phyloP scores from a whole-genome alignment of 75 land plant species.

The Isoetes taiwanensis region DNA sequence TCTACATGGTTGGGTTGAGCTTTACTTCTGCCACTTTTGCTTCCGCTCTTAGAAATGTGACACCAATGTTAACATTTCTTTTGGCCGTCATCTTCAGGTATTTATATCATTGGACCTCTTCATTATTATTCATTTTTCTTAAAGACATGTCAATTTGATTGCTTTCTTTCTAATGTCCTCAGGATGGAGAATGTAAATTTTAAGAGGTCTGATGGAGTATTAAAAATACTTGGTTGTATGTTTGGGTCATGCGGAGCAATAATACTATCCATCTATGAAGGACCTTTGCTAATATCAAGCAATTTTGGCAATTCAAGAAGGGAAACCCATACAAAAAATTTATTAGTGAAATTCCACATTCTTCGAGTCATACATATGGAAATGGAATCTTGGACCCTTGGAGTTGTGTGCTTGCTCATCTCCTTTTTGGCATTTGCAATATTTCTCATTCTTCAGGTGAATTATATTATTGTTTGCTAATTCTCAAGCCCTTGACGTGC shows the following conservation, averaged over 20 bases:
- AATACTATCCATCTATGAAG: background rate
- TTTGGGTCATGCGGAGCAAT: background rate
- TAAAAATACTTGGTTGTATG: background rate
- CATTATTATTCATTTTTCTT: background rate
- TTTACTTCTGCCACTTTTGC: constrained; percentile 12
- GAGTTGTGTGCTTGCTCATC: background rate
- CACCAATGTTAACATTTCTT: background rate
- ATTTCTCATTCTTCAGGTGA: constrained; percentile 4
- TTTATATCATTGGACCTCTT: background rate
- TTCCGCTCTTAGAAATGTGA: background rate
- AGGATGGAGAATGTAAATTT: constrained; percentile 1
- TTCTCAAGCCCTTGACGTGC: background rate
- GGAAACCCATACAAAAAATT: background rate
- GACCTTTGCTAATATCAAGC: background rate
- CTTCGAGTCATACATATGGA: background rate
- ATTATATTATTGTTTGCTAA: background rate
- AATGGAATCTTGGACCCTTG: constrained; percentile 3
- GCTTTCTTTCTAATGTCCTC: background rate
- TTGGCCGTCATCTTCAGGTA: background rate
- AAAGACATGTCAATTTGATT: background rate
- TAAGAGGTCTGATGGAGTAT: background rate
- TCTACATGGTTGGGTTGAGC: no score
- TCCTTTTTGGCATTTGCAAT: background rate
- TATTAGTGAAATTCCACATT: no score
- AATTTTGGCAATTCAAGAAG: background rate